Conservation (phyloP, 768 basidiomycete genomes). For the Crassisporium funariophilum region DNA sequence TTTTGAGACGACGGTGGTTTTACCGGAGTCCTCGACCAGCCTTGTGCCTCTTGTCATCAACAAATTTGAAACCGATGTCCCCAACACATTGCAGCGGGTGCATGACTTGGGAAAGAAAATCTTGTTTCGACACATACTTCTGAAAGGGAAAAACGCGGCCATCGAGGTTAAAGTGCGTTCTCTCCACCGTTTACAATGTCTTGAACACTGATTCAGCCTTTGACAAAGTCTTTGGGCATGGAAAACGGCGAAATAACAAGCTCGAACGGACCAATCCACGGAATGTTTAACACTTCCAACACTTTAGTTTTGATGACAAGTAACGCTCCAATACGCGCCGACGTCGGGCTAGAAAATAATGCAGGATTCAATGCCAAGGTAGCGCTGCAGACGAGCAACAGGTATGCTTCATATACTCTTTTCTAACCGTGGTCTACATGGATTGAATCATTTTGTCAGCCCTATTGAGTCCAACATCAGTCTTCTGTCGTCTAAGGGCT, state of each 20-base stretch:
- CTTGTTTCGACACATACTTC: slow-evolving; percentile 36
- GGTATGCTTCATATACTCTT: slow-evolving; percentile 29
- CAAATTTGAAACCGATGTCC: slow-evolving; percentile 43
- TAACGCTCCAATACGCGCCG: slow-evolving; percentile 43
- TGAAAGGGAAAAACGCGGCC: slow-evolving; percentile 36
- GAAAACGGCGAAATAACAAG: slow-evolving; percentile 19
- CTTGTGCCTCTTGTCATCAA: slow-evolving; percentile 35
- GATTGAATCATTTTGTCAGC: slow-evolving; percentile 22
- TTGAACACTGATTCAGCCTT: slow-evolving; percentile 2
- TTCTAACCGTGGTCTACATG: neutral
- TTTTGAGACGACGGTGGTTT: slow-evolving; percentile 38
- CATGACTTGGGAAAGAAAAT: slow-evolving; percentile 34
- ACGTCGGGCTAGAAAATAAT: slow-evolving; percentile 37
- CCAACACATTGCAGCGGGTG: slow-evolving; percentile 40
- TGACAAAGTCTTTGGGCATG: neutral
- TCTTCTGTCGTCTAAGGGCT: slow-evolving; percentile 1
- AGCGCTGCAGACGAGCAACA: slow-evolving; percentile 40
- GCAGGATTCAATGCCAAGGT: slow-evolving; percentile 28
- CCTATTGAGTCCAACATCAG: slow-evolving; percentile 27
- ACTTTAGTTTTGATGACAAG: slow-evolving; percentile 39
- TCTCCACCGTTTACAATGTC: neutral
- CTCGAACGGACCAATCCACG: slow-evolving; percentile 41
- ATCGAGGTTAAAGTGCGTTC: slow-evolving; percentile 35
- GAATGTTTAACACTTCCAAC: slow-evolving; percentile 39
- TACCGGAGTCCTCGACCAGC: slow-evolving; percentile 32